phyloP scores from a whole-genome alignment of 352 stramenopile species.

The Chrysophaeum taylorii region DNA sequence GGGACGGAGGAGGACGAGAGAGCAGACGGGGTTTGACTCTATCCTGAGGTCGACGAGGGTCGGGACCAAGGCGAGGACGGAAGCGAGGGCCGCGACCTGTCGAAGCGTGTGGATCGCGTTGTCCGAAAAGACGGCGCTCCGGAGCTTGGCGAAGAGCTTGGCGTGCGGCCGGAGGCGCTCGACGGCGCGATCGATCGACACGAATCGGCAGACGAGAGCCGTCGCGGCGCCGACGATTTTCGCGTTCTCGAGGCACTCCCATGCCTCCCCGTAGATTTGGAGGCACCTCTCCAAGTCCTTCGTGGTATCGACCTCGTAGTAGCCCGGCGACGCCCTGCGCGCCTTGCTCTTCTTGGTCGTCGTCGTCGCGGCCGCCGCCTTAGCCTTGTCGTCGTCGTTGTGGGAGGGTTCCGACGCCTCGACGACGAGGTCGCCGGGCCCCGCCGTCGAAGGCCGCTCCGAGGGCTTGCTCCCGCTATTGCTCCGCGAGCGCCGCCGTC shows the following conservation, averaged over 20 bases:
- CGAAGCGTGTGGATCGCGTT: constrained; percentile 2
- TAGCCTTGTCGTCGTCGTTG: too few species aligned
- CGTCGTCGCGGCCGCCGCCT: too few species aligned
- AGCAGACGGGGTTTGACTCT: constrained; percentile 8
- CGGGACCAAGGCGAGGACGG: not conserved
- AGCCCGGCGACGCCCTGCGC: too few species aligned
- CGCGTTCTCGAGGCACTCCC: not conserved
- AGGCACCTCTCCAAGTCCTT: not conserved
- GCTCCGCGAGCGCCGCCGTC: too few species aligned
- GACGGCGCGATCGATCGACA: not conserved
- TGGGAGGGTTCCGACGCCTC: too few species aligned
- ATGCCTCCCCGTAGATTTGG: constrained; percentile 10
- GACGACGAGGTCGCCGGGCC: too few species aligned
- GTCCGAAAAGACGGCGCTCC: not conserved
- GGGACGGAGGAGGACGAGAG: not conserved
- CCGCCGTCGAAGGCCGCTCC: too few species aligned
- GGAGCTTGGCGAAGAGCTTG: not conserved
- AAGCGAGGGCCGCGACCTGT: not conserved
- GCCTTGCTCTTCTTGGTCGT: too few species aligned
- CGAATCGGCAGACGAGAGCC: constrained; percentile 6
- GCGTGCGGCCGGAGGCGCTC: not conserved
- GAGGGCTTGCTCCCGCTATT: too few species aligned
- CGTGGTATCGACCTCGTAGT: constrained; percentile 8
- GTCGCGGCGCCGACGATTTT: not conserved
- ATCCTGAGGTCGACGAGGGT: not conserved